Evolutionary conservation across 768 basidiomycete species (phyloP), one percentile per base, ranked within the genome.

Genomic region (Mycena capillaripes): DNA sequence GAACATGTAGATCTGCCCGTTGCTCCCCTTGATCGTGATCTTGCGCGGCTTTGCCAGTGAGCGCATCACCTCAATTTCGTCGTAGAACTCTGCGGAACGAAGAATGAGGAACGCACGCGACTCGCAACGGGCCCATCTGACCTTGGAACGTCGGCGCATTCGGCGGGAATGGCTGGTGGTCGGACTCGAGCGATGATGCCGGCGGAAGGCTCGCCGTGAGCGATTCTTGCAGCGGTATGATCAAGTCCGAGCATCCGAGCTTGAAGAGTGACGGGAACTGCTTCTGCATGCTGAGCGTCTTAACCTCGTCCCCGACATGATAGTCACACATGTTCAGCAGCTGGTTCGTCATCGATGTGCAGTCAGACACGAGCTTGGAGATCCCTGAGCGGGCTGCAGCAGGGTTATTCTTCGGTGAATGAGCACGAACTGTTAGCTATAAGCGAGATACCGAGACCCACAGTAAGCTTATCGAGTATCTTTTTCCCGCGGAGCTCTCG

Each of bases 201-300:
- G 95, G 91, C 0, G 98, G 98, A n/a, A 99, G 85, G 62, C 87
- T 92, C 19, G 94, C 96, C 0, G 93, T 98, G 65, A 99, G 86
- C 0, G 95, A 97, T 78, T 96, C 94, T 83, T 98, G 97, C 6
- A 98, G 85, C 0, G 98, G 98, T 38, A 99, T 92, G 65, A 99
- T 92, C 76, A 98, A 82, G 4, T 84, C 83, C 21, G 90, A 93
- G 21, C 85, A 87, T n/a, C 90, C 89, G 27, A 94, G 82, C 25
- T 78, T 79, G 27, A 85, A 85, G 32, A 97, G 78, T 74, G 83
- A 56, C 81, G 88, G 83, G 86, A 95, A 86, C 79, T 88, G 76
- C 77, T 85, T 91, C 85, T 85, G 77, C 87, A 90, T 83, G 81
- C 80, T 84, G 50, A 89, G 77, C 42, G 79, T 76, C 77, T 75